Conservation (phyloP, 129 eudicot species). For the Lactuca sativa region DNA sequence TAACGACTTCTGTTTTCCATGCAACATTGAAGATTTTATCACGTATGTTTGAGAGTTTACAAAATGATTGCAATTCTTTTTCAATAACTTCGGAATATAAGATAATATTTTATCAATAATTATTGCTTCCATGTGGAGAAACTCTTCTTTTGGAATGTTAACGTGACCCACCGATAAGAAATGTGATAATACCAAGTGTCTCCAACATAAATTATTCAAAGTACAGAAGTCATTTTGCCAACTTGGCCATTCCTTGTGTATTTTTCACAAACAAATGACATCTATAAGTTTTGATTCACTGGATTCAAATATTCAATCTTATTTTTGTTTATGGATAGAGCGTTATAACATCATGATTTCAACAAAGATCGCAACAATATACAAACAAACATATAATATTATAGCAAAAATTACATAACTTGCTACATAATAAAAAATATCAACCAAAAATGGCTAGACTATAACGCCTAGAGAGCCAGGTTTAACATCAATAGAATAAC, state of each 20-base stretch:
- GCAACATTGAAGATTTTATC: not conserved
- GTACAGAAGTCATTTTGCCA: not conserved
- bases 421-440: too few relatives aligned
- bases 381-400: too few relatives aligned
- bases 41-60: not conserved
- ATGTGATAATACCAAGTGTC: not conserved
- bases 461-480: too few relatives aligned
- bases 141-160: not conserved
- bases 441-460: too few relatives aligned
- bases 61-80: not conserved
- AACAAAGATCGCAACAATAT: too few relatives aligned
- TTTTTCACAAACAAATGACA: too few relatives aligned
- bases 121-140: not conserved
- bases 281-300: not conserved
- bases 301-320: too few relatives aligned
- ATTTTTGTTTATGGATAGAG: too few relatives aligned
- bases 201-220: not conserved
- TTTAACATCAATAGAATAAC: too few relatives aligned
- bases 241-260: not conserved
- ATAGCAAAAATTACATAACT: too few relatives aligned
- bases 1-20: not conserved
- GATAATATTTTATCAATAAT: not conserved
- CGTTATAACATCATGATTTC: too few relatives aligned
- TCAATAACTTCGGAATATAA: not conserved
- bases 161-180: not conserved